Evolutionary conservation across 805 yeast genomes (phyloP).

Genomic region (Yamadazyma sp.): DNA sequence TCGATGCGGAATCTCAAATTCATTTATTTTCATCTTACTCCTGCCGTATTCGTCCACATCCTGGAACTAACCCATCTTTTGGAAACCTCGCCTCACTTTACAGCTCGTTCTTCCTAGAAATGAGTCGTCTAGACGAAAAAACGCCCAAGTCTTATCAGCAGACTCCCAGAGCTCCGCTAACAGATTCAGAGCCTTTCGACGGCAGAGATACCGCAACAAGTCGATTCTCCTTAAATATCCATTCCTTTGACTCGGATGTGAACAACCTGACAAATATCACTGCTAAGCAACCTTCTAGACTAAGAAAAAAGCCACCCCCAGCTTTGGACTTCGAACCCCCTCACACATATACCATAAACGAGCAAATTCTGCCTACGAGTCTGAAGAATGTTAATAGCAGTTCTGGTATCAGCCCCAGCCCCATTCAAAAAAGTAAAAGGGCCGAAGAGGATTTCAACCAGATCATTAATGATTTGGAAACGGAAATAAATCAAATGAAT

Average conservation of each 20-base stretch:
- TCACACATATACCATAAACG: no score
- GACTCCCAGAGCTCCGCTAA: conserved; percentile 4
- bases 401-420: conserved; percentile 1
- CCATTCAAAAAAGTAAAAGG: neutral
- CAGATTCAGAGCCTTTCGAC: conserved; percentile 5
- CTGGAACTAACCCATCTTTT: no score
- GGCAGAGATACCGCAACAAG: neutral
- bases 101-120: no score
- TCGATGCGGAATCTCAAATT: no score
- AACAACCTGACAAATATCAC: conserved; percentile 1
- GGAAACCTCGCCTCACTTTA: no score
- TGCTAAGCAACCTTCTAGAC: conserved; percentile 1
- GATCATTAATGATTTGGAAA: conserved; percentile 4
- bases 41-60: no score
- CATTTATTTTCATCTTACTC: no score
- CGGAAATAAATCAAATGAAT: conserved; percentile 3
- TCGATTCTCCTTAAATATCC: conserved; percentile 1
- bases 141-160: conserved; percentile 4
- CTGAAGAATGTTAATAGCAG: no score
- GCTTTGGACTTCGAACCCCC: conserved; percentile 4
- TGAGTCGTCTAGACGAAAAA: neutral
- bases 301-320: conserved; percentile 7
- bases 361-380: no score
- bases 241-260: neutral
- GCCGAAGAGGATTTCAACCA: conserved; percentile 2